Conservation (phyloP, 2,329 filamentous ascomycete species). For the Xylariaceae sp. region DNA sequence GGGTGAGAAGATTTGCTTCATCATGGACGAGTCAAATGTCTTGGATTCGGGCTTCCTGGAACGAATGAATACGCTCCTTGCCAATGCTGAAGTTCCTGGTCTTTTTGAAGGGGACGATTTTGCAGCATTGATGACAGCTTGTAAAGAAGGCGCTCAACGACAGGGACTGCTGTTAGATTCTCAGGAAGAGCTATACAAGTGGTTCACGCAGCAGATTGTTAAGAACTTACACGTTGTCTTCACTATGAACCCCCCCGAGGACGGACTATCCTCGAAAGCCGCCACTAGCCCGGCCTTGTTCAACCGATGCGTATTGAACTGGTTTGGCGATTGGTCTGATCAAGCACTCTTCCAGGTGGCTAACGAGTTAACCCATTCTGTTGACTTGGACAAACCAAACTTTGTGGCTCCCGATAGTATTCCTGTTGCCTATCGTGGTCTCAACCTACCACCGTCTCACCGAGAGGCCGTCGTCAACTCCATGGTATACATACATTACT, state of each 20-base stretch:
- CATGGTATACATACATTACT: slow-evolving; percentile 99
- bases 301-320: slow-evolving; percentile 99
- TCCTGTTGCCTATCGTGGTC: slow-evolving; percentile 83
- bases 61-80: slow-evolving; percentile 97
- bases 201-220: slow-evolving; percentile 99
- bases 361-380: slow-evolving; percentile 90
- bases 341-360: slow-evolving; percentile 98
- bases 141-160: slow-evolving; percentile 95
- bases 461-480: slow-evolving; percentile 91
- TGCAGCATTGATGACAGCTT: slow-evolving; percentile 97
- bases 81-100: slow-evolving; percentile 98
- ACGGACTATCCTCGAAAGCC: slow-evolving; percentile 89
- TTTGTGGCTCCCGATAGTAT: slow-evolving; percentile 87
- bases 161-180: slow-evolving; percentile 94
- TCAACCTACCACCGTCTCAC: slow-evolving; percentile 80
- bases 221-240: slow-evolving; percentile 99
- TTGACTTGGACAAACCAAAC: slow-evolving; percentile 85
- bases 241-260: slow-evolving; percentile 98
- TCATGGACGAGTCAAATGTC: slow-evolving; percentile 99
- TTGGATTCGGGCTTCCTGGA: slow-evolving; percentile 98
- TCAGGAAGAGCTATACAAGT: slow-evolving; percentile 99
- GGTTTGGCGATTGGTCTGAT: slow-evolving; percentile 99
- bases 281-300: slow-evolving; percentile 97
- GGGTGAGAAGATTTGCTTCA: slow-evolving; percentile 99
- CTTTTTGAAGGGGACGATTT: slow-evolving; percentile 99